Evolutionary conservation across 2,329 filamentous ascomycete genomes (phyloP).

Genomic region (Huntiella decipiens): DNA sequence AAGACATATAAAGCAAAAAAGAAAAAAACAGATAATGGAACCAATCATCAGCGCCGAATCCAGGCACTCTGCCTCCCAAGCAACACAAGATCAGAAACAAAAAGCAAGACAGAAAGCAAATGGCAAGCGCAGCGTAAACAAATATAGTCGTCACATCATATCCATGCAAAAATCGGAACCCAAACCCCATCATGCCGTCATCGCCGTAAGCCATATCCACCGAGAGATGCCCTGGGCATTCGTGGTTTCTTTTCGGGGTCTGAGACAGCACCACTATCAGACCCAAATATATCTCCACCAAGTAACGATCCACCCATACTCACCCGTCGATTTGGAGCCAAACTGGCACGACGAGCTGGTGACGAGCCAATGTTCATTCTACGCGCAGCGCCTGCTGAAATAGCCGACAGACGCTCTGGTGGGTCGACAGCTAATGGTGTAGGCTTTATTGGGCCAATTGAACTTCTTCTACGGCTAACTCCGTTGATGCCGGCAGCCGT

Average conservation of each 20-base stretch:
- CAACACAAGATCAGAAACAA: background rate
- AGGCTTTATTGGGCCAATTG: constrained; percentile 29
- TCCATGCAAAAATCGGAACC: constrained; percentile 1
- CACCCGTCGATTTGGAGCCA: constrained; percentile 16
- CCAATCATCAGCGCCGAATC: too few species aligned
- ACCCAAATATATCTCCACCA: background rate
- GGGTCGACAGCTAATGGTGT: constrained; percentile 36
- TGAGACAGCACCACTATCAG: constrained; percentile 21
- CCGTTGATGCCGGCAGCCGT: constrained; percentile 5
- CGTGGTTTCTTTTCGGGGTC: constrained; percentile 14
- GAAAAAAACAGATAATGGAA: too few species aligned
- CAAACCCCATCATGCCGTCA: background rate
- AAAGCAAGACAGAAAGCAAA: background rate
- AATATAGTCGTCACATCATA: background rate
- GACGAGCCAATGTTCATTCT: constrained; percentile 32
- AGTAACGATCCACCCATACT: constrained; percentile 17
- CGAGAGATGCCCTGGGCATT: background rate
- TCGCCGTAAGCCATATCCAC: background rate
- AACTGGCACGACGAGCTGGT: constrained; percentile 1
- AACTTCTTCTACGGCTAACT: constrained; percentile 31
- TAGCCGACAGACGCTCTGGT: constrained; percentile 18
- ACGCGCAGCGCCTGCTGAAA: constrained; percentile 36
- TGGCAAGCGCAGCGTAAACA: background rate
- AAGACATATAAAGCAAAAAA: background rate
- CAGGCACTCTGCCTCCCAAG: too few species aligned